A percentile compares a stretch with the other conserved stretches of the same genome.
Conservation (phyloP, 345 rosid genomes). For the Arabis alpina region DNA sequence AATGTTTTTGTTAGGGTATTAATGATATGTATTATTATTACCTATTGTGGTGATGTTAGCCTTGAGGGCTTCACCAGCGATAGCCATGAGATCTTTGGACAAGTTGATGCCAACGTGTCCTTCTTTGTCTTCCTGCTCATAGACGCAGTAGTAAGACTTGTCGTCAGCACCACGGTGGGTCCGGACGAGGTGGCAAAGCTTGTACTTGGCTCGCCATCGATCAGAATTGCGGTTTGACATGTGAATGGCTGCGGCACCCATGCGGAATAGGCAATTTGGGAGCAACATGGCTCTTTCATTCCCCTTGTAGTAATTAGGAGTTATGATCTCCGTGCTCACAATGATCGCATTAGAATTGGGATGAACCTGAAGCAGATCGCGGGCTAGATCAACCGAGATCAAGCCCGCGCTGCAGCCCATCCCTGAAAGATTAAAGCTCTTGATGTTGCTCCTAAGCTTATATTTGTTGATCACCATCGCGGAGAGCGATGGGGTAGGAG, state of each 20-base stretch:
- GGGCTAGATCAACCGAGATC: conserved; percentile 71
- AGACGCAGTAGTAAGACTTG: conserved; percentile 67
- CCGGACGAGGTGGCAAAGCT: conserved; percentile 70
- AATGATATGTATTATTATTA: conserved; percentile 6
- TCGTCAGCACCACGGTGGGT: conserved; percentile 82
- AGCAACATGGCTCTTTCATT: conserved; percentile 81
- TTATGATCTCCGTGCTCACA: conserved; percentile 77
- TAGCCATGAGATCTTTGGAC: conserved; percentile 79
- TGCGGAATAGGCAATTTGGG: conserved; percentile 81
- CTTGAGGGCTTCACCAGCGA: conserved; percentile 80
- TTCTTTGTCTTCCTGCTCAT: conserved; percentile 71
- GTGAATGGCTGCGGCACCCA: conserved; percentile 76
- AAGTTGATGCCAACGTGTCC: conserved; percentile 66
- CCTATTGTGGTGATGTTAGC: conserved; percentile 82
- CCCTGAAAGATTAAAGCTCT: conserved; percentile 78
- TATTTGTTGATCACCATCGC: conserved; percentile 84
- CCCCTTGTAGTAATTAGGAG: conserved; percentile 69
- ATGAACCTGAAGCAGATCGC: conserved; percentile 71
- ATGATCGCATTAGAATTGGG: conserved; percentile 70
- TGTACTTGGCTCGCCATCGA: conserved; percentile 67
- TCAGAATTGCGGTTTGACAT: conserved; percentile 65
- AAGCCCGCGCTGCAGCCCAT: conserved; percentile 89
- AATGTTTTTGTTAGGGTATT: conserved; percentile 9
- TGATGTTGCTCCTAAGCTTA: conserved; percentile 76
- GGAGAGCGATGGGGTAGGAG: conserved; percentile 74